phyloP scores from a whole-genome alignment of 768 basidiomycete genomes.

The Terana coerulea region DNA sequence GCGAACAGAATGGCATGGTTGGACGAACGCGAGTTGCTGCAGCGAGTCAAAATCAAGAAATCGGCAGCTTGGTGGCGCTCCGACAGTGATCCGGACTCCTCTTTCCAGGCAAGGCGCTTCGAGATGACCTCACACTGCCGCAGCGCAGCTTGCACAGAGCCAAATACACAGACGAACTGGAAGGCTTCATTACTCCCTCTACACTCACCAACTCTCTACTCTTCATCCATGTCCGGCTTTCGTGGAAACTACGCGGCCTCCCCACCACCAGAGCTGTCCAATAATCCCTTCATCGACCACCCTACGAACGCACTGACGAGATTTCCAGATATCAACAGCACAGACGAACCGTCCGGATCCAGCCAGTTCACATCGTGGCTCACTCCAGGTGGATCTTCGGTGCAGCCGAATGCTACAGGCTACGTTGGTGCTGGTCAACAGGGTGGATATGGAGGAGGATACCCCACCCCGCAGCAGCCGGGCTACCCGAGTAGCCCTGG shows the following conservation, averaged over 20 bases:
- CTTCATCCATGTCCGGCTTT: constrained; percentile 19
- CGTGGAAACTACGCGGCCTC: constrained; percentile 17
- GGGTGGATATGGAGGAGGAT: background rate
- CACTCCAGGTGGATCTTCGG: constrained; percentile 25
- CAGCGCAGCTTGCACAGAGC: too few species aligned
- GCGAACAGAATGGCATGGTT: too few species aligned
- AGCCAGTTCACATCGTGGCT: constrained; percentile 40
- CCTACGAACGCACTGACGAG: constrained; percentile 39
- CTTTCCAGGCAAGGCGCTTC: too few species aligned
- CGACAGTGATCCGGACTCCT: too few species aligned
- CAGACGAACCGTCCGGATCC: constrained; percentile 14
- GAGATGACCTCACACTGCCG: too few species aligned
- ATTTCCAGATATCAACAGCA: constrained; percentile 58
- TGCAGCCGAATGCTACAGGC: constrained; percentile 16
- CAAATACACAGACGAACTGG: too few species aligned
- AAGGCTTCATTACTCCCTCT: too few species aligned
- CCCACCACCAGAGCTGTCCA: constrained; percentile 36
- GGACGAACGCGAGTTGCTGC: too few species aligned
- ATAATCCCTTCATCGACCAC: constrained; percentile 69
- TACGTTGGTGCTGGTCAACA: constrained; percentile 16
- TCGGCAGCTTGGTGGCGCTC: too few species aligned
- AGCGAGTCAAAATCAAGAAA: too few species aligned
- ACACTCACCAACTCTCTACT: background rate
- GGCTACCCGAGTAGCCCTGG: constrained; percentile 11
- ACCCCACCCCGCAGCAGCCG: constrained; percentile 24